phyloP scores from a whole-genome alignment of 495 filamentous ascomycete genomes.

The Penicillium steckii region DNA sequence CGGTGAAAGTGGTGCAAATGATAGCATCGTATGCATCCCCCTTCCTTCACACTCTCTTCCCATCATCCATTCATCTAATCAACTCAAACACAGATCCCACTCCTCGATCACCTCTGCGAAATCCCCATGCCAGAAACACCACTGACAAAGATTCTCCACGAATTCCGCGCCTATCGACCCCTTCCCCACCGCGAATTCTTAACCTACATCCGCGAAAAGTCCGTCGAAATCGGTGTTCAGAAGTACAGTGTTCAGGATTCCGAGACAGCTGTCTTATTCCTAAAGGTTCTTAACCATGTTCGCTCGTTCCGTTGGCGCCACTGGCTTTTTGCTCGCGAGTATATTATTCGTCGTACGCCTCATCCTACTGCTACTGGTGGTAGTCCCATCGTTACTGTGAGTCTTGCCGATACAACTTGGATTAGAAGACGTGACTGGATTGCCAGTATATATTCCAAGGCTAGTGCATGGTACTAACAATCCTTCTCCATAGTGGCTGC shows the following conservation, averaged over 20 bases:
- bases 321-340: constrained; percentile 93
- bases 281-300: constrained; percentile 75
- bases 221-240: constrained; percentile 55
- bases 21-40: constrained; percentile 63
- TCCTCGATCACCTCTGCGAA: constrained; percentile 78
- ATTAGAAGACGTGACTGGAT: no score
- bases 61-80: not conserved
- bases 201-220: constrained; percentile 59
- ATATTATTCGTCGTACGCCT: constrained; percentile 77
- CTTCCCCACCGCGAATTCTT: constrained; percentile 84
- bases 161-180: constrained; percentile 83
- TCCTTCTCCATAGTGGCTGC: constrained; percentile 61
- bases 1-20: constrained; percentile 87
- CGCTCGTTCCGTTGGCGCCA: constrained; percentile 91
- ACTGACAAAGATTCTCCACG: constrained; percentile 77
- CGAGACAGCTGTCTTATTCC: constrained; percentile 59
- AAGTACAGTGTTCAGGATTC: constrained; percentile 58
- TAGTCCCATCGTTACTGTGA: constrained; percentile 81
- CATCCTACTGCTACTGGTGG: constrained; percentile 90
- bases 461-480: not conserved
- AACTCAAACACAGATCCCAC: constrained; percentile 60
- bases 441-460: no score
- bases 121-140: constrained; percentile 81
- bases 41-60: not conserved
- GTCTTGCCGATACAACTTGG: no score